Base-by-base conservation (phyloP, 768 basidiomycete genomes). In the Sporobolomyces phaffii region DNA sequence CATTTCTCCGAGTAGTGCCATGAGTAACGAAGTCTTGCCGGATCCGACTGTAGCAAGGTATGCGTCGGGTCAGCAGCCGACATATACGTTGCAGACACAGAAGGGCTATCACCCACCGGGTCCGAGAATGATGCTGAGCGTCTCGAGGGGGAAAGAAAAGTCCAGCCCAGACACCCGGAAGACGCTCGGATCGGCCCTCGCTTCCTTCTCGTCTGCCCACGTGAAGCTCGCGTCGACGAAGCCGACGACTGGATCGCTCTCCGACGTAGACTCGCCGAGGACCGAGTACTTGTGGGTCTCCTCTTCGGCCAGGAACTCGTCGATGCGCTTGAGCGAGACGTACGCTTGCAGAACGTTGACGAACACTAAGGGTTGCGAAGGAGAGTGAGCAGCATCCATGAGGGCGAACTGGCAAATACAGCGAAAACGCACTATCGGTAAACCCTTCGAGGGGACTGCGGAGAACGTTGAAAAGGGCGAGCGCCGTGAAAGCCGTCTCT, bases 101-200 rank as follows among this genome's bases (percentile, higher is more conserved):
- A 49, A 13, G 31, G 24, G 34, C 22, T 15, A 24, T 3, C 17
- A 28, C 74, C 76, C 52, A 58, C 73, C 74, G 3, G 73, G 68
- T 2, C 75, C 75, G 28, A 73, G 60, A 3, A 75, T 53, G 48
- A 75, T 69, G 54, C 15, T 86, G 85, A 26, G 86, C 86, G 5
- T 83, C 77, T 22, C 87, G 84, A 72, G 80, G 1, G 87, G 86
- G 71, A 90, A 88, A 5, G 59, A 72, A 44, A 88, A 68, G 65
- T 84, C 77, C 60, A 89, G 74, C 36, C 86, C 83, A 5, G 84
- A 83, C 18, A 75, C 24, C 26, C 68, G 33, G 66, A 75, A 75
- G 60, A 88, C 74, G 36, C 85, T 83, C 3, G 84, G 83, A 47
- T 74, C 69, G 3, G 31, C n/a, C 13, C 64, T 17, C 1, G 72